phyloP scores from a whole-genome alignment of 352 stramenopile species.

The Phytopythium oedochilum region DNA sequence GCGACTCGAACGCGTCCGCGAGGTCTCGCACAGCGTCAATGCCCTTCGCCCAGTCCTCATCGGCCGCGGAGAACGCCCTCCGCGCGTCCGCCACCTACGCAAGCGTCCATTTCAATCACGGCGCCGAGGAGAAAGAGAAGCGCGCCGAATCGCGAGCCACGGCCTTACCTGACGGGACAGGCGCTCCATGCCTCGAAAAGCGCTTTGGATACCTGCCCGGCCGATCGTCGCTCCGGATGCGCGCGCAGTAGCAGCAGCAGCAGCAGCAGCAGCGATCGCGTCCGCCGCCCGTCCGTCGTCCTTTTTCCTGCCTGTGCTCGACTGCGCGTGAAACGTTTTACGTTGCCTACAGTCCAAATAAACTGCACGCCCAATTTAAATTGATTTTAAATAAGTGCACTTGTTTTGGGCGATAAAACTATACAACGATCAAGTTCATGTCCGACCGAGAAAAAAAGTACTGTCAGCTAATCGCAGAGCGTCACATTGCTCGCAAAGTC shows the following conservation, averaged over 20 bases:
- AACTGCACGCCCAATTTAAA: too few species aligned
- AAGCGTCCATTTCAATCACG: background rate
- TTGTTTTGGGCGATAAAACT: too few species aligned
- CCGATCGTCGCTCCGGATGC: too few species aligned
- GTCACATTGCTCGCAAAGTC: too few species aligned
- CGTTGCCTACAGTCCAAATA: too few species aligned
- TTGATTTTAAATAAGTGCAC: too few species aligned
- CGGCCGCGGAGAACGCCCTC: slow-evolving; percentile 17
- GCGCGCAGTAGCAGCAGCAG: background rate
- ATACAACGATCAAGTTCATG: too few species aligned
- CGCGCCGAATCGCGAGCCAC: background rate
- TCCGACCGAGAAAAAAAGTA: too few species aligned
- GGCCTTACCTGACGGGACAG: slow-evolving; percentile 13
- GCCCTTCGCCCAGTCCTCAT: slow-evolving; percentile 38
- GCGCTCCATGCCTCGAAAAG: slow-evolving; percentile 6
- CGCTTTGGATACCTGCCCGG: too few species aligned
- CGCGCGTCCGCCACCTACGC: slow-evolving; percentile 36
- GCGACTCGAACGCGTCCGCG: slow-evolving; percentile 35
- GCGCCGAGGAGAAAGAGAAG: too few species aligned
- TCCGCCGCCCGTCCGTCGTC: background rate
- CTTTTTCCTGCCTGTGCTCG: background rate
- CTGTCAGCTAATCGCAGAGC: too few species aligned
- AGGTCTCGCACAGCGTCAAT: slow-evolving; percentile 37
- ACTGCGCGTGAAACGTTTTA: background rate
- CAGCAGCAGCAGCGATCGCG: background rate